Evolutionary conservation across 179 eudicot genomes (phyloP), one percentile per base, ranked within the genome.

Genomic region (Vitellaria paradoxa): DNA sequence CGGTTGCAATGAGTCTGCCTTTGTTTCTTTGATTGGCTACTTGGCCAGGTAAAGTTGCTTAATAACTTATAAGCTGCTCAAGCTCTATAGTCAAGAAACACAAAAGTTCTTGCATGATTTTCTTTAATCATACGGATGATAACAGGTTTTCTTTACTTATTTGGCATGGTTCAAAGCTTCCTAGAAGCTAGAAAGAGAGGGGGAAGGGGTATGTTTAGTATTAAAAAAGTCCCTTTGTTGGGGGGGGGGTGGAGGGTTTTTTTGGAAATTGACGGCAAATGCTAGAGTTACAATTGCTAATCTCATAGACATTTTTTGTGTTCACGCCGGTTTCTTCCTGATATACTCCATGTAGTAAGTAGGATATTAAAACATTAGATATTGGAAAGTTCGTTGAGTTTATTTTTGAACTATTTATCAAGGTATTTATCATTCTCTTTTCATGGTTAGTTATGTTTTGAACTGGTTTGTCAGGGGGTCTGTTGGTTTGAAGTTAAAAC

Each of bases 391-490:
- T 73, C 56, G 59, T 61, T 69, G 26, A 56, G 69, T 56, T 75
- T 26, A 49, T 40, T 53, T 53, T 47, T 79, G 62, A 78, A 78
- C 57, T 63, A 78, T 64, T 72, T 66, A 73, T 49, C 18, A n/a
- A 76, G 76, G 78, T 17, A 76, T 73, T 74, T 9, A 7, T 59
- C 26, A 42, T 4, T 74, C 30, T 78, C 73, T 65, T 70, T 85
- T 86, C 83, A 78, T 82, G 81, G 84, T 52, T 72, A 74, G 86
- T 77, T 87, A 79, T 85, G 80, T 84, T 86, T 85, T 87, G 79
- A 86, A 89, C 86, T 91, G 92, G 89, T 79, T 87, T 91, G 90
- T 87, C 92, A 91, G 92, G 92, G 92, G 90, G 90, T 89, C 75
- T 84, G 88, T 89, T 87, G 88, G 92, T 89, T 91, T 91, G 91